Conservation (phyloP, 129 eudicot species). For the Apium graveolens region DNA sequence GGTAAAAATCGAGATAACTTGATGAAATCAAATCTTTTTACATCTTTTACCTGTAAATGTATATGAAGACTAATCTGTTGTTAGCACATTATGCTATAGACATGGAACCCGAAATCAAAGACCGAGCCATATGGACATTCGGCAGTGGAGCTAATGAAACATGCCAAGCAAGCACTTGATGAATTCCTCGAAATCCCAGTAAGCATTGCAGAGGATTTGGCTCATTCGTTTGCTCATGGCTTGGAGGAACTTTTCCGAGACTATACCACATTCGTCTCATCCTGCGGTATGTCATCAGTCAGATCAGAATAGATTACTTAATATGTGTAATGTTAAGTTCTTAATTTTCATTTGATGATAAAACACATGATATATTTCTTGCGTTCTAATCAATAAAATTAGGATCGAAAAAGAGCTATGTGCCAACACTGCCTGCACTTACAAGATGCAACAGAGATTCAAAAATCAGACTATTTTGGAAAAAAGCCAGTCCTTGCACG, state of each 20-base stretch:
- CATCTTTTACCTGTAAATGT: too few relatives aligned
- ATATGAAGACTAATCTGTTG: not conserved
- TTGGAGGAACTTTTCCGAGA: conserved; percentile 52
- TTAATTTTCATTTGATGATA: not conserved
- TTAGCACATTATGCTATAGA: conserved; percentile 26
- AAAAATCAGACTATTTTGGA: conserved; percentile 59
- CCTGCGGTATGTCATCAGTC: conserved; percentile 73
- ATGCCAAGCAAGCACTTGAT: conserved; percentile 51
- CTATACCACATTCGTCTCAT: conserved; percentile 55
- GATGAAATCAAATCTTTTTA: too few relatives aligned
- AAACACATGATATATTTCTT: not conserved
- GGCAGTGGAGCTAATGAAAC: conserved; percentile 59
- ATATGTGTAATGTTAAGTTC: not conserved
- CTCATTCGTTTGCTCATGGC: conserved; percentile 61
- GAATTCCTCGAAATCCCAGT: conserved; percentile 71
- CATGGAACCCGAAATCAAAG: conserved; percentile 98
- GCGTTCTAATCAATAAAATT: not conserved
- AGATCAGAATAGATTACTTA: not conserved
- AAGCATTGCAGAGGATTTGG: conserved; percentile 49
- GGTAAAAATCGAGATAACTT: conserved; percentile 23
- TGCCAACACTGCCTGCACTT: conserved; percentile 85
- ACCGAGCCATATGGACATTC: conserved; percentile 85
- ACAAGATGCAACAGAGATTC: conserved; percentile 79
- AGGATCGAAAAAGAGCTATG: conserved; percentile 85
- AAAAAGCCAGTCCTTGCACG: conserved; percentile 61